Evolutionary conservation across 208 protist genomes (phyloP), one percentile per base, ranked within the genome.

Genomic region (Acanthamoeba royreba): DNA sequence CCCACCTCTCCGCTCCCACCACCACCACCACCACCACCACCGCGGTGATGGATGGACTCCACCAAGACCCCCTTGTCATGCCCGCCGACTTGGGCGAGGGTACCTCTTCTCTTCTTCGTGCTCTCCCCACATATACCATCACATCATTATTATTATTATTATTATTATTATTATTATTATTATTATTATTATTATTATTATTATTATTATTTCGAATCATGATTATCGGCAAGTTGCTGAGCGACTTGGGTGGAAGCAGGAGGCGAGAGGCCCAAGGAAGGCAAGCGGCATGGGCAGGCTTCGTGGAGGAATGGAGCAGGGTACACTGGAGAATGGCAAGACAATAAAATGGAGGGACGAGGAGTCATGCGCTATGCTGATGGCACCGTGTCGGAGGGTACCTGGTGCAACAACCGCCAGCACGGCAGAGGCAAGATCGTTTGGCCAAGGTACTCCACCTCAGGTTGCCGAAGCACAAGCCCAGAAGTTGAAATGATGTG

Each of bases 331-430:
- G 86, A 92, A 72, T 92, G 86, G 86, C 40, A 25, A 28, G 55
- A 87, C 38, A 46, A 58, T 46, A 87, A 87, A 40, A 87, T 87
- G 79, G 46, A 87, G 28, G 79, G 79, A 3, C 79, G 17, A 4
- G 79, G 79, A 8, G n/a, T 55, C 79, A 87, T 87, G 79, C 38
- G 79, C 25, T 87, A 87, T 35, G 79, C 79, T n/a, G 79, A 87
- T 33, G 79, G 79, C 45, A 87, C 46, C 45, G 47, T 58, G 46
- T 87, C 31, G n/a, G 79, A 87, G 47, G 79, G 79, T 31, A 33
- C 25, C 42, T 87, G 79, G 79, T 46, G 79, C 79, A 87, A 87
- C 79, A 58, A 58, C 79, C 79, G 79, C 19, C 79, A 58, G 46
- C 79, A 87, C 45, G 79, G 79, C 79, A 40, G 38, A 7, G 79